These are phyloP conservation scores for Paramecium primaurelia DNA, from an alignment of 73 alveolate genomes.

Conservation along the genomic window DNA sequence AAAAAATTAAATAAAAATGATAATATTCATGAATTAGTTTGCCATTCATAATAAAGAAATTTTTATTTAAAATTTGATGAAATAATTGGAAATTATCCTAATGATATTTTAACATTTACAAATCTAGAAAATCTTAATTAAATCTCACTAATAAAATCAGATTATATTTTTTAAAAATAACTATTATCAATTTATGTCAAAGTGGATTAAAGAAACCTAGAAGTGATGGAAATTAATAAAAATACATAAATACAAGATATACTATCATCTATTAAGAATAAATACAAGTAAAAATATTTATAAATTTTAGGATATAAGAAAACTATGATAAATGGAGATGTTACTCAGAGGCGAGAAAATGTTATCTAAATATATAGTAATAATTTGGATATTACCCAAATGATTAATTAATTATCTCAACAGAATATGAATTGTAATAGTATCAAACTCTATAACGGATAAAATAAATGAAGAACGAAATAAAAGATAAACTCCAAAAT, in stretches of 20 bases:
- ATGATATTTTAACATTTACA: neutral
- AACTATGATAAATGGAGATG: neutral
- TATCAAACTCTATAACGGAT: neutral
- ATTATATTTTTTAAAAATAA: too few relatives aligned
- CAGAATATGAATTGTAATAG: neutral
- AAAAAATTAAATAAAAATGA: too few relatives aligned
- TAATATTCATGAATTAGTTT: neutral
- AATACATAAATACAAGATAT: neutral
- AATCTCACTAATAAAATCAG: neutral
- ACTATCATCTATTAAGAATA: neutral
- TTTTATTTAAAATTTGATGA: neutral
- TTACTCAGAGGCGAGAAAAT: neutral
- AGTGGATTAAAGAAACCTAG: neutral
- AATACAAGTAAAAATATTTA: neutral
- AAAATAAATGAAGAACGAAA: neutral
- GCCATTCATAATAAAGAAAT: neutral
- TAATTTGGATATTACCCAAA: neutral
- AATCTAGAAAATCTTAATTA: neutral
- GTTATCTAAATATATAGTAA: neutral
- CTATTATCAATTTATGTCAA: neutral
- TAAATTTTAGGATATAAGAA: neutral
- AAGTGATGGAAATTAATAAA: neutral
- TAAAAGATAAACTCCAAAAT: neutral
- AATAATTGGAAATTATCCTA: neutral
- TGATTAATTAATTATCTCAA: neutral